phyloP scores from a whole-genome alignment of 257 asterid genomes.

The Solanum chmielewskii region DNA sequence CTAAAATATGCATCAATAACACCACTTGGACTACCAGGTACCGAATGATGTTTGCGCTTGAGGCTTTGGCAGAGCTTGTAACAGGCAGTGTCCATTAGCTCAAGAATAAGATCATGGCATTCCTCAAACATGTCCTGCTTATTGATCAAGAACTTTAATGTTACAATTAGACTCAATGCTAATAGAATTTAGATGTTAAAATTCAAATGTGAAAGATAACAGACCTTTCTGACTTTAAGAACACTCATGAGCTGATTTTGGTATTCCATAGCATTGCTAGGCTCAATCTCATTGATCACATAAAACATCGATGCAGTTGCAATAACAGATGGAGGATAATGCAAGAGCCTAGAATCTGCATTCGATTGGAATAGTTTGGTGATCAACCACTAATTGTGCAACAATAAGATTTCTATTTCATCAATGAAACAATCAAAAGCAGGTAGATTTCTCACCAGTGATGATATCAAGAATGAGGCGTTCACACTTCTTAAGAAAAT shows the following conservation, averaged over 20 bases:
- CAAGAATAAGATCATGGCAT: conserved; percentile 19
- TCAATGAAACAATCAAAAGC: not conserved
- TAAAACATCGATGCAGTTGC: conserved; percentile 28
- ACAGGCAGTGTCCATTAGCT: conserved; percentile 7
- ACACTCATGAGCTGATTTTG: conserved; percentile 18
- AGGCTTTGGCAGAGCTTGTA: conserved; percentile 1
- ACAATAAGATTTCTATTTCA: not conserved
- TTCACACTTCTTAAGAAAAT: conserved; percentile 53
- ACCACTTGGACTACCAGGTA: conserved; percentile 33
- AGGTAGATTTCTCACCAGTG: conserved; percentile 40
- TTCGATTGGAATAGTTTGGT: not conserved
- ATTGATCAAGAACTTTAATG: not conserved
- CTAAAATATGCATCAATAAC: conserved; percentile 34
- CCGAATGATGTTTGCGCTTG: conserved; percentile 23
- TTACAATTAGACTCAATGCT: not conserved
- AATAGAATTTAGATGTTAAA: not conserved
- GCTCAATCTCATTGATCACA: conserved; percentile 22
- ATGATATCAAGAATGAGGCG: conserved; percentile 43
- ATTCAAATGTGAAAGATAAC: not conserved
- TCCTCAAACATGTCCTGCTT: conserved; percentile 24
- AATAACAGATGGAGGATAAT: conserved; percentile 41
- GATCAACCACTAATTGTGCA: not conserved
- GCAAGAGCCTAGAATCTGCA: conserved; percentile 59
- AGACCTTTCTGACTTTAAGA: conserved; percentile 25
- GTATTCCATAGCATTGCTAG: conserved; percentile 11